A percentile compares a stretch with the other conserved stretches of the same genome.
These are phyloP conservation scores for Epichloe uncinata DNA, from an alignment of 2,329 filamentous ascomycete genomes.

Conservation along the genomic window DNA sequence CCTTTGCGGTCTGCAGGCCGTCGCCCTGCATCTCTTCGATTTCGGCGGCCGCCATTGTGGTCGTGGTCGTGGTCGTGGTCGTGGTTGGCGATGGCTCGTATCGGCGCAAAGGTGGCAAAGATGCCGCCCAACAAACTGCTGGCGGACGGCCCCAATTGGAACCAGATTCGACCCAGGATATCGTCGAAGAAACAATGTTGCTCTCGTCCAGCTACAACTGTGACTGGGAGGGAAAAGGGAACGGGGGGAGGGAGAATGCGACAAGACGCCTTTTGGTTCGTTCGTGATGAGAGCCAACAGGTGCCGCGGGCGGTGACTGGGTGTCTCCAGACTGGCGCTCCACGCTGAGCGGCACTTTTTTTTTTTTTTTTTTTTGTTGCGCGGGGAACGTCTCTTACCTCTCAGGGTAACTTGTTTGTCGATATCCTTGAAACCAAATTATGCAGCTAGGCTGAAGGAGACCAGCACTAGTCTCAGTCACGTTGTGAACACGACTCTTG, in stretches of 20 bases:
- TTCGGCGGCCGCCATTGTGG: constrained; percentile 3
- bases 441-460: no score
- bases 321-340: not conserved
- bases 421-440: no score
- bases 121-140: no score
- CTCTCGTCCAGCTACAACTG: not conserved
- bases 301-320: not conserved
- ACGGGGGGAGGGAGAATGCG: no score
- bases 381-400: no score
- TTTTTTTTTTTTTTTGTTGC: no score
- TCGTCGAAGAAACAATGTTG: not conserved
- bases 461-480: no score
- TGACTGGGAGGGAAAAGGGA: not conserved
- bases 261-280: not conserved
- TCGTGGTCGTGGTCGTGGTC: not conserved
- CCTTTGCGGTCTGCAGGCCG: constrained; percentile 59
- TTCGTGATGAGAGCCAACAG: not conserved
- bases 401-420: no score
- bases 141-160: not conserved
- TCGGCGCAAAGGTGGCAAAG: not conserved
- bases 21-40: constrained; percentile 10
- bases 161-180: no score
- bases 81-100: not conserved
- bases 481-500: no score
- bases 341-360: not conserved